Evolutionary conservation across 129 eudicot species (phyloP).

Genomic region (Arctium lappa): DNA sequence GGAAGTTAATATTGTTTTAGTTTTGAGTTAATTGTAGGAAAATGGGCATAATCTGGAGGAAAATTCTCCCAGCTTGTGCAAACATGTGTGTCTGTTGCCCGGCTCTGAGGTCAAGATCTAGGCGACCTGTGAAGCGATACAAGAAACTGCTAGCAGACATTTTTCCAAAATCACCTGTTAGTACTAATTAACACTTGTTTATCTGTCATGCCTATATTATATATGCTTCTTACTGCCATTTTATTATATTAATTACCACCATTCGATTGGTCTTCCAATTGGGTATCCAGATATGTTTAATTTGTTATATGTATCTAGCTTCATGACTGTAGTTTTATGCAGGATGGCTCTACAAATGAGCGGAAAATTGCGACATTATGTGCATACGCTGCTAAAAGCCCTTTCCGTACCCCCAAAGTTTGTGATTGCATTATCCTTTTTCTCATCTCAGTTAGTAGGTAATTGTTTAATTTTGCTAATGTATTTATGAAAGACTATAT

Average conservation of each 20-base stretch:
- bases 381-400: conserved; percentile 97
- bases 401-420: conserved; percentile 88
- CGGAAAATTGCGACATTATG: conserved; percentile 78
- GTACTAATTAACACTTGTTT: conserved; percentile 27
- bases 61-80: conserved; percentile 94
- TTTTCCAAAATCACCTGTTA: conserved; percentile 90
- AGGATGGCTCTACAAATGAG: conserved; percentile 71
- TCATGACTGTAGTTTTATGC: conserved; percentile 26
- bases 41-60: conserved; percentile 89
- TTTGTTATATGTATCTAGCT: background rate
- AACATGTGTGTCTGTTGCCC: conserved; percentile 97
- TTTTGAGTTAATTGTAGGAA: background rate
- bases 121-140: conserved; percentile 94
- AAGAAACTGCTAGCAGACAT: conserved; percentile 82
- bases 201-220: too few relatives aligned
- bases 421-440: background rate
- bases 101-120: conserved; percentile 78
- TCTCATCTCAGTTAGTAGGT: background rate
- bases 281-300: background rate
- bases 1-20: background rate
- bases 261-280: background rate
- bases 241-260: background rate
- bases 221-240: background rate
- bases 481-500: background rate
- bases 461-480: background rate